Conservation (phyloP, 2,329 filamentous ascomycete species). For the Sarocladium oryzae region DNA sequence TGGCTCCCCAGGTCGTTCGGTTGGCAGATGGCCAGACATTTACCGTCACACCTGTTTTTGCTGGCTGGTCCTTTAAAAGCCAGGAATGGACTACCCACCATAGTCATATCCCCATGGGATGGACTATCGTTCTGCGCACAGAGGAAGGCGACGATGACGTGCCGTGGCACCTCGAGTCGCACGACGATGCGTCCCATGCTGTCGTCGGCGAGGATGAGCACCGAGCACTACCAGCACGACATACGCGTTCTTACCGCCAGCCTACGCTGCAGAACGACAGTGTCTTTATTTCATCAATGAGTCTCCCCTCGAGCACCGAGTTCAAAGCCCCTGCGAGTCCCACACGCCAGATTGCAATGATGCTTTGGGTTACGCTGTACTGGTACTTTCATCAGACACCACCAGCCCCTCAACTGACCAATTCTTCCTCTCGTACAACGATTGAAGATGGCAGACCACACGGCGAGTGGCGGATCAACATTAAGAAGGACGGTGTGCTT, state of each 20-base stretch:
- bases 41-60: constrained; percentile 78
- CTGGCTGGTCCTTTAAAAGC: constrained; percentile 84
- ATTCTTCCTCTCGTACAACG: constrained; percentile 56
- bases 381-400: constrained; percentile 94
- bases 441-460: constrained; percentile 65
- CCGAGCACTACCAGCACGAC: constrained; percentile 14
- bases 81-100: constrained; percentile 65
- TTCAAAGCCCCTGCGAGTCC: constrained; percentile 75
- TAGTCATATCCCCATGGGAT: constrained; percentile 74
- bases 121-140: constrained; percentile 82
- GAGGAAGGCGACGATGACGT: constrained; percentile 32
- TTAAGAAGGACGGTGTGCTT: constrained; percentile 83
- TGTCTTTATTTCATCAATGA: constrained; percentile 88
- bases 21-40: constrained; percentile 85
- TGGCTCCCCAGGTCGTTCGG: constrained; percentile 47
- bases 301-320: constrained; percentile 71
- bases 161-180: background rate
- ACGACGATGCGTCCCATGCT: constrained; percentile 13
- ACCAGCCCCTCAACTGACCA: constrained; percentile 59
- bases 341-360: constrained; percentile 88
- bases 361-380: constrained; percentile 89
- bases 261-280: constrained; percentile 76
- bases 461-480: constrained; percentile 80
- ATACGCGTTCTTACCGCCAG: constrained; percentile 45
- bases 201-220: constrained; percentile 20